Evolutionary conservation across 345 rosid species (phyloP).

Genomic region (Hibiscus syriacus): DNA sequence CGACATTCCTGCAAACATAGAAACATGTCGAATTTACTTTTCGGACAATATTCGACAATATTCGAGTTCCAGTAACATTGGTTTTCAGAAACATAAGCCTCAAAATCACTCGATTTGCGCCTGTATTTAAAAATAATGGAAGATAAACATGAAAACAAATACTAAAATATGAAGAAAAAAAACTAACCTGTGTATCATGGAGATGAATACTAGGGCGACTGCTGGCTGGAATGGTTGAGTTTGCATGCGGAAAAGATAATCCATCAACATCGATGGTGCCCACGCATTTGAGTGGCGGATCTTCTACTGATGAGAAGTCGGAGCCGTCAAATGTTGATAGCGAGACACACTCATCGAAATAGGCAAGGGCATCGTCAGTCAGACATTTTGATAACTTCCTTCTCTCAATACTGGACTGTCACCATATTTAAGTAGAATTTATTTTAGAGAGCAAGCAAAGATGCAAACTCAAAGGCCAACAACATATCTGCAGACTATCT

Average conservation of each 20-base stretch:
- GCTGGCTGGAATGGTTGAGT: background rate
- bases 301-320: constrained; percentile 61
- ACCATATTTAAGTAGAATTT: constrained; percentile 1
- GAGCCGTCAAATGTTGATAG: constrained; percentile 72
- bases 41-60: background rate
- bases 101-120: background rate
- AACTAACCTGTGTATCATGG: constrained; percentile 8
- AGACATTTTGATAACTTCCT: constrained; percentile 56
- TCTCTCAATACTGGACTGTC: constrained; percentile 59
- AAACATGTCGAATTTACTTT: background rate
- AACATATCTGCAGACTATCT: background rate
- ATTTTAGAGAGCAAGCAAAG: constrained; percentile 12
- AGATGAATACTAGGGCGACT: background rate
- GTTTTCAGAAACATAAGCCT: background rate
- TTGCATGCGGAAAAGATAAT: background rate
- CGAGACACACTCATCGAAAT: constrained; percentile 71
- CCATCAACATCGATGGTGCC: background rate
- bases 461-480: background rate
- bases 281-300: constrained; percentile 26
- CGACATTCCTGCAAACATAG: constrained; percentile 5
- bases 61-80: background rate
- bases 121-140: background rate
- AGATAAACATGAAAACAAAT: background rate
- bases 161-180: background rate
- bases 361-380: constrained; percentile 62